These are phyloP conservation scores for Lasiosphaeris hirsuta DNA, from an alignment of 495 filamentous ascomycete species.

Conservation along the genomic window DNA sequence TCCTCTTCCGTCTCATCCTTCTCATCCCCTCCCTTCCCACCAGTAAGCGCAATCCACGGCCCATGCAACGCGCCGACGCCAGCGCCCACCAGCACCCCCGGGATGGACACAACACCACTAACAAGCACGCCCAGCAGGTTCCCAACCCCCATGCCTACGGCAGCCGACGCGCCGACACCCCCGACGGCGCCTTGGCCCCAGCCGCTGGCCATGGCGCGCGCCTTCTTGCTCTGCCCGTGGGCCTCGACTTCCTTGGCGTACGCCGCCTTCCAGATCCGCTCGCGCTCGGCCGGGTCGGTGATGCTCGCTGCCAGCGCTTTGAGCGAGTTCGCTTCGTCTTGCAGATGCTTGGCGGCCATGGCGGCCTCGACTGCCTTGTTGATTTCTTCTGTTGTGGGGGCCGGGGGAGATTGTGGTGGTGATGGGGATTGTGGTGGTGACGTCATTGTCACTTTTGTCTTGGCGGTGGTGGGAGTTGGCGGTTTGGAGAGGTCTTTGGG, in stretches of 20 bases:
- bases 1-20: neutral
- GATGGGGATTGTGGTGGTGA: too few species aligned
- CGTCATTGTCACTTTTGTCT: too few species aligned
- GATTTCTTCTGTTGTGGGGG: too few species aligned
- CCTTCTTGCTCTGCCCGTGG: constrained; percentile 8
- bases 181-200: constrained; percentile 3
- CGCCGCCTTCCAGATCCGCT: constrained; percentile 5
- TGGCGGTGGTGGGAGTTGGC: too few species aligned
- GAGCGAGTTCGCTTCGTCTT: neutral
- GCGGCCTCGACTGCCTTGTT: neutral
- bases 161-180: constrained; percentile 4
- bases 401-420: too few species aligned
- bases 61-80: constrained; percentile 8
- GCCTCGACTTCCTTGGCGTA: constrained; percentile 10
- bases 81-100: constrained; percentile 8
- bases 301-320: neutral
- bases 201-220: constrained; percentile 8
- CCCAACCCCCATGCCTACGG: constrained; percentile 8
- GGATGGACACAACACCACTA: constrained; percentile 5
- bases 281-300: constrained; percentile 10
- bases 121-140: constrained; percentile 6
- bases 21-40: neutral
- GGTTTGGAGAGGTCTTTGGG: too few species aligned
- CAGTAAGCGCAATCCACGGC: neutral
- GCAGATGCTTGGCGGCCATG: constrained; percentile 7